Base-by-base conservation (phyloP, 495 filamentous ascomycete species). In the Trichoderma asperelloides region DNA sequence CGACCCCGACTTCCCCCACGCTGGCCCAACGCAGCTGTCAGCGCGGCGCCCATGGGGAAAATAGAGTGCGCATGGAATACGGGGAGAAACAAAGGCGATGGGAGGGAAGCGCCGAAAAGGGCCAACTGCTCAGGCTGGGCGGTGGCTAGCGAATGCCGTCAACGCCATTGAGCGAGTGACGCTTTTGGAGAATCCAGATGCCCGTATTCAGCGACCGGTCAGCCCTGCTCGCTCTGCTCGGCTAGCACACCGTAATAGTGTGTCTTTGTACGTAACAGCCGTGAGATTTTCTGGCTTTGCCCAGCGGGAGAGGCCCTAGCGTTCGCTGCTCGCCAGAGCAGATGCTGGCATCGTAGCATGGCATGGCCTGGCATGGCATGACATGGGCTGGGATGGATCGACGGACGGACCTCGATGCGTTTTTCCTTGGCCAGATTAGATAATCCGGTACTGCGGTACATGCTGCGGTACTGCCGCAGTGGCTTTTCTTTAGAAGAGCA, bases 1-100 rank as follows among this genome's bases (percentile, higher is more conserved):
- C 16, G 23, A 13, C 55, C 55, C 16, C 23, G 27, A 28, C 47
- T 30, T 60, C 55, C 55, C 55, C 55, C 55, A 60, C 55, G 55
- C 13, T 30, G 12, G 25, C 9, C 27, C 23, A 25, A 55, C n/a
- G 8, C 49, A 12, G 16, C 16, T 60, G 55, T 60, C 55, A 60
- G 55, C 55, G 16, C 23, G 55, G 27, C 12, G 55, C 55, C 55
- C 55, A 60, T 60, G 55, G 55, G 55, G 55, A 60, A 60, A 60
- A 60, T 30, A 60, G 55, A 60, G 55, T 60, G 55, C 4, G 55
- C 27, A 3, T n/a, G 23, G 55, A 25, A 60, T 23, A 25, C 55
- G 23, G 18, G n/a, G 8, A 37, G 33, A 37, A 8, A 8, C 33
- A 4, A 3, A 8, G 33, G 5, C 33, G 33, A 37, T 37, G 33